These are phyloP conservation scores for Metarhizium robertsii DNA, from an alignment of 2,329 filamentous ascomycete species.

Conservation along the genomic window DNA sequence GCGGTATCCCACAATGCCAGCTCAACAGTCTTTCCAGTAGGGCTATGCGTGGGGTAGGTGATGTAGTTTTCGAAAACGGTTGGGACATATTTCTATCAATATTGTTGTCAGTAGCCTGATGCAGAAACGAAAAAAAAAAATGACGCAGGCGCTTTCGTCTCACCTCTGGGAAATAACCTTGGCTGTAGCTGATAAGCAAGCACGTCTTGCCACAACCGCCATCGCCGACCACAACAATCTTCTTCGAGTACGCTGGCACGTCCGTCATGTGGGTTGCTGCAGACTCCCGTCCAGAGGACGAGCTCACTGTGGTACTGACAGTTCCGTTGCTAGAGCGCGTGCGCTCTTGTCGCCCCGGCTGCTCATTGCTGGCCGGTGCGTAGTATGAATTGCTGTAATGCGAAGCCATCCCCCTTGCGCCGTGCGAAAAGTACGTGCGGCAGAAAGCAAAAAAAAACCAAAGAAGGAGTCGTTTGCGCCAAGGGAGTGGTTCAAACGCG, in stretches of 20 bases:
- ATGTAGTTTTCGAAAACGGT: slow-evolving; percentile 99
- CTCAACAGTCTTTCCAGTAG: slow-evolving; percentile 88
- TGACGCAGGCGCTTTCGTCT: slow-evolving; percentile 12
- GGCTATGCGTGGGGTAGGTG: slow-evolving; percentile 83
- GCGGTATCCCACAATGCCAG: slow-evolving; percentile 97
- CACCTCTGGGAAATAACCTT: slow-evolving; percentile 98
- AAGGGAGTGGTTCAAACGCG: not conserved
- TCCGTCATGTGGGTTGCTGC: slow-evolving; percentile 80
- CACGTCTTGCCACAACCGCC: slow-evolving; percentile 98
- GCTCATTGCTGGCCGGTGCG: slow-evolving; percentile 24
- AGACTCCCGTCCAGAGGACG: slow-evolving; percentile 65
- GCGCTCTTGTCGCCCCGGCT: slow-evolving; percentile 38
- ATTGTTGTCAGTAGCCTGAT: not conserved
- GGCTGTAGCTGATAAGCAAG: slow-evolving; percentile 95
- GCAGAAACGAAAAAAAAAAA: not conserved
- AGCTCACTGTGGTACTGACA: slow-evolving; percentile 75
- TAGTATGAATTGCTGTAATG: slow-evolving; percentile 48
- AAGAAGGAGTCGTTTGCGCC: slow-evolving; percentile 1
- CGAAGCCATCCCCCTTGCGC: slow-evolving; percentile 35
- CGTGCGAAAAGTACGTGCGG: not conserved
- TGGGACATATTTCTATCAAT: slow-evolving; percentile 88
- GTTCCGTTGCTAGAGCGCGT: slow-evolving; percentile 79
- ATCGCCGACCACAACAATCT: slow-evolving; percentile 97
- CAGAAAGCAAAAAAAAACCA: not conserved
- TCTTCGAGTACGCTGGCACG: slow-evolving; percentile 91